Evolutionary conservation across 495 filamentous ascomycete species (phyloP), one percentile per base, ranked within the genome.

Genomic region (Tuber aestivum): DNA sequence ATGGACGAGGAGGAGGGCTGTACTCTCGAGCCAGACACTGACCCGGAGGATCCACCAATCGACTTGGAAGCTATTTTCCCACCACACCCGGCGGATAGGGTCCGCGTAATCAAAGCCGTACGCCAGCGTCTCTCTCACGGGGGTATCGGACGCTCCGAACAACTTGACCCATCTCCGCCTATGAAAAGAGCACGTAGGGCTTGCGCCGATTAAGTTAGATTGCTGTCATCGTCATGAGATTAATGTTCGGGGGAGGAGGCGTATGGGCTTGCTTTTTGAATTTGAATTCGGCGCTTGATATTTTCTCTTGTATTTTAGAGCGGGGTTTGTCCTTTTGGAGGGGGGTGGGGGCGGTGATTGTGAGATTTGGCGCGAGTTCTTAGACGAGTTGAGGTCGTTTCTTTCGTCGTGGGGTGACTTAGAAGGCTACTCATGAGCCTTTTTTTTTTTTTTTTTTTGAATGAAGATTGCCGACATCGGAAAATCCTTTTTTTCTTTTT

Each of bases 81-180:
- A 27, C 56, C 32, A 32, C 56, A 7, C 56, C 10, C 56, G 20
- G 3, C 56, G 27, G 27, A 35, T 35, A 65, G 35, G 16, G 56
- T 35, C 27, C 56, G 56, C 14, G 56, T 65, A 18, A 14, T 10
- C 27, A 65, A 20, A 65, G 14, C 27, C 27, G 3, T 35, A 35
- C 56, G 56, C 56, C 72, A 61, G 23, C 77, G 78, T 21, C 70
- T 75, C 56, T 79, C 78, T 32, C 70, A 79, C 42, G 75, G 73
- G 45, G 70, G 56, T 27, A 69, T 79, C 42, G 35, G 70, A 41
- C 65, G 69, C 38, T 42, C 38, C 37, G 75, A 41, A 27, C 75
- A 76, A 20, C 45, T 41, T 16, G 56, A 79, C 18, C 65, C 76
- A 73, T 65, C 56, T 35, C 56, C 56, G 27, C 56, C 56, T 65